A percentile compares a stretch with the other conserved stretches of the same genome.
Conservation (phyloP, 306 rosid genomes). For the Acacia melanoxylon region DNA sequence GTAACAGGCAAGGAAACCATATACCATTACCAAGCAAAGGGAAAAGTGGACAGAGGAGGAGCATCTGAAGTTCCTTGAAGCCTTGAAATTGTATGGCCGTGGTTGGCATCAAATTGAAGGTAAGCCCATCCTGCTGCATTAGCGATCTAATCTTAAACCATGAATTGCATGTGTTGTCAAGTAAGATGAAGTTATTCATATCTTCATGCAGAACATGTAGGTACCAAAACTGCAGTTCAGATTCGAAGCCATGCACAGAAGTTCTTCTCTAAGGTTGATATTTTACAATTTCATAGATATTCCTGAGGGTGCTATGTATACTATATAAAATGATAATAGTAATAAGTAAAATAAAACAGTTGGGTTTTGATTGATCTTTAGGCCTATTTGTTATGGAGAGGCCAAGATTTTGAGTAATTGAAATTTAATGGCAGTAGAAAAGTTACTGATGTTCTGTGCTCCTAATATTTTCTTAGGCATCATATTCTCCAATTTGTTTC, state of each 20-base stretch:
- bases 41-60: constrained; percentile 97
- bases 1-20: constrained; percentile 81
- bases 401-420: constrained; percentile 1
- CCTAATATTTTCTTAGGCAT: constrained; percentile 13
- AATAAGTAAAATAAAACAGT: background rate
- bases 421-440: background rate
- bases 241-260: constrained; percentile 99
- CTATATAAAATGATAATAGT: background rate
- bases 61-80: constrained; percentile 92
- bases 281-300: constrained; percentile 16
- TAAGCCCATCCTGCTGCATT: constrained; percentile 30
- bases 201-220: constrained; percentile 87
- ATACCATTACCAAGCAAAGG: constrained; percentile 89
- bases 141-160: background rate
- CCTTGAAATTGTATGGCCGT: constrained; percentile 91
- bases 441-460: background rate
- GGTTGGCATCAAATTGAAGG: constrained; percentile 99
- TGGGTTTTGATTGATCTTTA: constrained; percentile 15
- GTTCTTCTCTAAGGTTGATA: constrained; percentile 90
- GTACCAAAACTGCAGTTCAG: constrained; percentile 96
- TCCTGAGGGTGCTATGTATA: background rate
- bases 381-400: background rate
- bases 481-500: constrained; percentile 33
- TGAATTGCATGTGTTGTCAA: background rate
- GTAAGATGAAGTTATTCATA: constrained; percentile 38